Evolutionary conservation across 495 filamentous ascomycete species (phyloP).

Genomic region (Immersiella caudata): DNA sequence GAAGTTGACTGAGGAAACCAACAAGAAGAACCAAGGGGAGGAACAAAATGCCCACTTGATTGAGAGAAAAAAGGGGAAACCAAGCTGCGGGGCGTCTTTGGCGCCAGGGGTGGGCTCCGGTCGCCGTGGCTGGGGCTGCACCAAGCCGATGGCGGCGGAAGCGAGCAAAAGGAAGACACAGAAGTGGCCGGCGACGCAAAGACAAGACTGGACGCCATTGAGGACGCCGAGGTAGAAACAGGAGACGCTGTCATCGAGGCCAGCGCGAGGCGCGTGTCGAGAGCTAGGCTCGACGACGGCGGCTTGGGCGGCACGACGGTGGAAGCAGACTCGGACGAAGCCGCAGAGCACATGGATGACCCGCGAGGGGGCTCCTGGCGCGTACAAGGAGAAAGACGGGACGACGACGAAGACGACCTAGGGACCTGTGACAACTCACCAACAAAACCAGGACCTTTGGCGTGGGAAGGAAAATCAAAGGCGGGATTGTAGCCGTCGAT

Average conservation of each 20-base stretch:
- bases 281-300: constrained; percentile 26
- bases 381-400: constrained; percentile 17
- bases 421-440: constrained; percentile 68
- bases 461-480: constrained; percentile 60
- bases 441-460: constrained; percentile 62
- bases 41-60: constrained; percentile 62
- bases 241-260: constrained; percentile 37
- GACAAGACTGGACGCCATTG: constrained; percentile 37
- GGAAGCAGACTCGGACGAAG: constrained; percentile 40
- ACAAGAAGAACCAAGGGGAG: constrained; percentile 65
- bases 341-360: constrained; percentile 30
- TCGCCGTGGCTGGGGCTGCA: constrained; percentile 32
- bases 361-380: constrained; percentile 10
- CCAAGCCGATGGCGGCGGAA: constrained; percentile 32
- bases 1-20: constrained; percentile 55
- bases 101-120: constrained; percentile 28
- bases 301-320: constrained; percentile 31
- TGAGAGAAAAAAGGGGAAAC: constrained; percentile 54
- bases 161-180: constrained; percentile 50
- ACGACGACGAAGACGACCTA: constrained; percentile 26
- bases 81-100: constrained; percentile 29
- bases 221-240: constrained; percentile 25
- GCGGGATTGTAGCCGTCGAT: constrained; percentile 54
- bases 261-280: constrained; percentile 40
- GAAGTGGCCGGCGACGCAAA: constrained; percentile 56